Percentiles rank a stretch among this genome's conserved stretches.
These are phyloP conservation scores for Hanseniaspora jakobsenii DNA, from an alignment of 805 yeast species.

Conservation along the genomic window DNA sequence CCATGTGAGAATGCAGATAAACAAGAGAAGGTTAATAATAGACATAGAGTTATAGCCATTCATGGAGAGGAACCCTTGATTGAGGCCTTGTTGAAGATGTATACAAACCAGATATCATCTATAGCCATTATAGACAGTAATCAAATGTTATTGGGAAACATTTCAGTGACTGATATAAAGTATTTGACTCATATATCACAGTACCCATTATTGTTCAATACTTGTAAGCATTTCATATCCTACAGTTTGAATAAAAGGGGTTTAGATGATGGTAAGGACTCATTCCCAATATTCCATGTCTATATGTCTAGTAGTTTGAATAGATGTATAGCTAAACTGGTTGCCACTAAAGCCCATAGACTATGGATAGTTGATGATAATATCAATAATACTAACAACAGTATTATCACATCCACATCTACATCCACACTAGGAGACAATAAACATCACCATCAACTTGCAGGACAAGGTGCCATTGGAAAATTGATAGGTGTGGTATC, in stretches of 20 bases:
- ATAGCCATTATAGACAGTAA: slow-evolving; percentile 83
- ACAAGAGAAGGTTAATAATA: slow-evolving; percentile 15
- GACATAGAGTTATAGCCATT: slow-evolving; percentile 58
- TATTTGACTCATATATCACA: slow-evolving; percentile 79
- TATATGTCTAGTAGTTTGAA: slow-evolving; percentile 67
- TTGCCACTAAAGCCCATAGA: slow-evolving; percentile 89
- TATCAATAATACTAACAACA: too few relatives aligned
- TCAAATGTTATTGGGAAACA: slow-evolving; percentile 71
- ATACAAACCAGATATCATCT: slow-evolving; percentile 69
- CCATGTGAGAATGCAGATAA: slow-evolving; percentile 26
- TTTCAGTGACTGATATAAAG: slow-evolving; percentile 86
- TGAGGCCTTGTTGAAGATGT: slow-evolving; percentile 80
- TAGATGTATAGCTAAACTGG: slow-evolving; percentile 84
- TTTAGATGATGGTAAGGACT: slow-evolving; percentile 85
- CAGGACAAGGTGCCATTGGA: slow-evolving; percentile 46
- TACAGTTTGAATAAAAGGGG: slow-evolving; percentile 82
- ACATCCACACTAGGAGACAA: slow-evolving; percentile 10
- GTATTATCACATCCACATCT: slow-evolving; percentile 18
- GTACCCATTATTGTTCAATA: slow-evolving; percentile 64
- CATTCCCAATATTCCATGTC: slow-evolving; percentile 92
- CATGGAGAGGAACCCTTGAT: slow-evolving; percentile 78
- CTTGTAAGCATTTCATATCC: slow-evolving; percentile 79
- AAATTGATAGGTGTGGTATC: slow-evolving; percentile 84
- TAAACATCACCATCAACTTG: neutral
- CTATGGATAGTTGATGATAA: slow-evolving; percentile 70